Conservation (phyloP, 306 rosid species). For the Cucumis hystrix region DNA sequence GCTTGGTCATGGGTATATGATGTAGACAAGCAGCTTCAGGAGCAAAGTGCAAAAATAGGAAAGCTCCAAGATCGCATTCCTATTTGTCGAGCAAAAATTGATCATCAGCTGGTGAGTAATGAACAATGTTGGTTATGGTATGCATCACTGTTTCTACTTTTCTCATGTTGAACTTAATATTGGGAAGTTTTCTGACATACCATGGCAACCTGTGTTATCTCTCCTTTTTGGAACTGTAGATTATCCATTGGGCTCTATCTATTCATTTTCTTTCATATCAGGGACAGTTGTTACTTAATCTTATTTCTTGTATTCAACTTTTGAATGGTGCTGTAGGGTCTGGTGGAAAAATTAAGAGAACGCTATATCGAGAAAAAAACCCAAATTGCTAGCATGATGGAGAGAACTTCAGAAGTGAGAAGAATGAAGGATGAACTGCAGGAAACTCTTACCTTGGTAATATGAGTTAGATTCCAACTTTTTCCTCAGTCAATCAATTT, state of each 20-base stretch:
- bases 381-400: constrained; percentile 48
- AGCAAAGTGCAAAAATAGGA: constrained; percentile 33
- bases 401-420: constrained; percentile 50
- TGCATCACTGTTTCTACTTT: background rate
- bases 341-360: constrained; percentile 33
- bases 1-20: constrained; percentile 96
- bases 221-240: background rate
- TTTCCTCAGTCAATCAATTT: constrained; percentile 2
- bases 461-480: constrained; percentile 13
- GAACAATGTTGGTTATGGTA: background rate
- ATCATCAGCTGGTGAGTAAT: constrained; percentile 35
- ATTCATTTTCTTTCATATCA: background rate
- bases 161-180: background rate
- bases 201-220: background rate
- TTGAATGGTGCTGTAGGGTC: constrained; percentile 27
- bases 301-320: background rate
- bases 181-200: background rate
- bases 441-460: constrained; percentile 49
- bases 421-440: constrained; percentile 49
- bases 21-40: constrained; percentile 48
- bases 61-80: constrained; percentile 67
- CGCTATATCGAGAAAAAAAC: constrained; percentile 29
- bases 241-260: background rate
- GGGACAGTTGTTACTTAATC: background rate
- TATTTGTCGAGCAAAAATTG: constrained; percentile 62